Conservation (phyloP, 2,329 filamentous ascomycete genomes). For the Catunica adiposa region DNA sequence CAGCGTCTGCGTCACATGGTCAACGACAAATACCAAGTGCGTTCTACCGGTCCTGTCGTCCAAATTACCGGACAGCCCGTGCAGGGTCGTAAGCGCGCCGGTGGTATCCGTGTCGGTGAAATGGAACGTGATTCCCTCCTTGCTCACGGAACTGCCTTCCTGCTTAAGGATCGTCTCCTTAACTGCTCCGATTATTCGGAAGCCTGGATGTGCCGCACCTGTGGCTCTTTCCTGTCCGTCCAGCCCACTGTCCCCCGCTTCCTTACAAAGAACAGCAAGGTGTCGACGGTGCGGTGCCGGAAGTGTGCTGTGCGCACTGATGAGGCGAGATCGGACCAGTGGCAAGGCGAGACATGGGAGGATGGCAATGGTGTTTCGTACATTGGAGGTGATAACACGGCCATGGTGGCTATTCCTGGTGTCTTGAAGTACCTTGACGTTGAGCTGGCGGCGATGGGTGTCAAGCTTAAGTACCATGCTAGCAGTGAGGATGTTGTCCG, state of each 20-base stretch:
- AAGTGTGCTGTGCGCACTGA: slow-evolving; percentile 52
- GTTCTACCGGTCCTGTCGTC: slow-evolving; percentile 86
- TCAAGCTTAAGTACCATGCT: slow-evolving; percentile 71
- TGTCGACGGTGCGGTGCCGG: slow-evolving; percentile 60
- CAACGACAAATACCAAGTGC: slow-evolving; percentile 97
- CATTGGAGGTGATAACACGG: slow-evolving; percentile 79
- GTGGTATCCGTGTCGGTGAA: slow-evolving; percentile 96
- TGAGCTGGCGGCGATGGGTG: slow-evolving; percentile 89
- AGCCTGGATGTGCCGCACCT: slow-evolving; percentile 75
- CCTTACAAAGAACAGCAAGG: slow-evolving; percentile 45
- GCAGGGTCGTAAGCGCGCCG: slow-evolving; percentile 89
- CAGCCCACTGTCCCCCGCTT: slow-evolving; percentile 60
- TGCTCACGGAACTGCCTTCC: slow-evolving; percentile 85
- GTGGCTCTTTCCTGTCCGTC: slow-evolving; percentile 79
- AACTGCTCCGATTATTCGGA: slow-evolving; percentile 92
- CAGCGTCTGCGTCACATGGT: slow-evolving; percentile 98
- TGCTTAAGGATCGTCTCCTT: slow-evolving; percentile 86
- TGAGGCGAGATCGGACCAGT: slow-evolving; percentile 37
- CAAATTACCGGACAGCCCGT: slow-evolving; percentile 87
- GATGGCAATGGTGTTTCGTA: slow-evolving; percentile 73
- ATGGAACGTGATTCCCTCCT: slow-evolving; percentile 96
- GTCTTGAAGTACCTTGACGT: slow-evolving; percentile 89
- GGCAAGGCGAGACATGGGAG: slow-evolving; percentile 72
- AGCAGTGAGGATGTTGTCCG: slow-evolving; percentile 48
- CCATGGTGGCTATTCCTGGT: slow-evolving; percentile 79